Percentiles rank a stretch among this genome's conserved stretches.
phyloP scores from a whole-genome alignment of 306 rosid species.

The Malus orientalis region DNA sequence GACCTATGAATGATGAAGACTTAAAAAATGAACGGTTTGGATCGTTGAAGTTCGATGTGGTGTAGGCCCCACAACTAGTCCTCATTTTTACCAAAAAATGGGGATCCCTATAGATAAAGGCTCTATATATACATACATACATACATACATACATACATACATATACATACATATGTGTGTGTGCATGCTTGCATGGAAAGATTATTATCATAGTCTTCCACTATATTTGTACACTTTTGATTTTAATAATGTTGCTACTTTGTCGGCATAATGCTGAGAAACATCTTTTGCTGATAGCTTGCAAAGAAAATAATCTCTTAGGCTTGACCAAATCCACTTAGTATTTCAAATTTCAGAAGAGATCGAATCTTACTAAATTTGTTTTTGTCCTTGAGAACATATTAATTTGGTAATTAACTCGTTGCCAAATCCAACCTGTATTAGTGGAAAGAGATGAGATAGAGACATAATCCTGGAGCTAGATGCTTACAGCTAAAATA shows the following conservation, averaged over 20 bases:
- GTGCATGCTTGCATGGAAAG: slow-evolving; percentile 9
- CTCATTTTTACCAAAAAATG: too few species aligned
- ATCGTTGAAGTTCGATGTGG: too few species aligned
- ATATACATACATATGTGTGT: background rate
- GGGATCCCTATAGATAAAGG: too few species aligned
- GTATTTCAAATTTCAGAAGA: background rate
- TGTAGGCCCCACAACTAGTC: too few species aligned
- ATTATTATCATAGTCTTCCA: slow-evolving; percentile 45
- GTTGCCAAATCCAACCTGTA: background rate
- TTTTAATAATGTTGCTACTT: slow-evolving; percentile 29
- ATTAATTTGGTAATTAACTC: background rate
- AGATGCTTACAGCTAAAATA: slow-evolving; percentile 28
- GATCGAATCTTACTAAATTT: background rate
- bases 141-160: too few species aligned
- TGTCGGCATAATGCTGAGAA: background rate
- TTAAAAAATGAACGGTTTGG: too few species aligned
- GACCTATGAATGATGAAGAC: too few species aligned
- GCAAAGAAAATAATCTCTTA: background rate
- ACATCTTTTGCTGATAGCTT: background rate
- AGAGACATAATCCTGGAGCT: slow-evolving; percentile 11
- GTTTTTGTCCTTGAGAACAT: background rate
- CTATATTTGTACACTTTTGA: slow-evolving; percentile 25
- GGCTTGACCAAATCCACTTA: background rate
- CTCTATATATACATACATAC: too few species aligned
- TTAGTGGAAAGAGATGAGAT: background rate